Percentiles rank a stretch among this genome's conserved stretches.
Evolutionary conservation across 306 rosid genomes (phyloP).

Genomic region (Rosa persica): DNA sequence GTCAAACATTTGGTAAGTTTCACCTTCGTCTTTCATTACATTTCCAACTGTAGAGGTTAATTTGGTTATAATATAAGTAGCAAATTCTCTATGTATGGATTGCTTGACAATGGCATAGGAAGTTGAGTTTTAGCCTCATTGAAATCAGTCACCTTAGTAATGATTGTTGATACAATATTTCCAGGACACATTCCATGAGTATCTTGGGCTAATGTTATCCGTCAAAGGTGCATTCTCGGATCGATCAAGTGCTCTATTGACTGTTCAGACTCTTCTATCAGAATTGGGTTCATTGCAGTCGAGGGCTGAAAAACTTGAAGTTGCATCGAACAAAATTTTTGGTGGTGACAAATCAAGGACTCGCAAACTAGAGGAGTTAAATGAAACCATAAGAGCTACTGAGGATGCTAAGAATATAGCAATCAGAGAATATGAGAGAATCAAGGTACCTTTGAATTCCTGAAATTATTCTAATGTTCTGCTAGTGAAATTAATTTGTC

Average conservation of each 20-base stretch:
- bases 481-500: neutral
- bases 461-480: neutral
- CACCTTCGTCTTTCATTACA: conserved; percentile 4
- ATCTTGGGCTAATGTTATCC: conserved; percentile 91
- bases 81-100: neutral
- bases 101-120: conserved; percentile 3
- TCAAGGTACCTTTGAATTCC: conserved; percentile 58
- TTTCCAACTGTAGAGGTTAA: neutral
- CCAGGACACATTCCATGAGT: conserved; percentile 93
- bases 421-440: conserved; percentile 79
- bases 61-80: neutral
- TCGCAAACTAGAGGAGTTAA: conserved; percentile 79
- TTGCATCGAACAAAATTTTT: conserved; percentile 81
- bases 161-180: conserved; percentile 13
- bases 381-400: conserved; percentile 69
- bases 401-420: conserved; percentile 89
- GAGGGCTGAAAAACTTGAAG: conserved; percentile 89
- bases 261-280: conserved; percentile 86
- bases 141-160: neutral
- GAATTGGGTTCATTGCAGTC: conserved; percentile 71
- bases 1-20: conserved; percentile 83
- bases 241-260: conserved; percentile 80
- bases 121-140: neutral
- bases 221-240: conserved; percentile 87
- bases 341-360: conserved; percentile 81